Evolutionary conservation across 164 flowering plant genomes (phyloP), one percentile per base, ranked within the genome.

Genomic region (Vitis labrusca): DNA sequence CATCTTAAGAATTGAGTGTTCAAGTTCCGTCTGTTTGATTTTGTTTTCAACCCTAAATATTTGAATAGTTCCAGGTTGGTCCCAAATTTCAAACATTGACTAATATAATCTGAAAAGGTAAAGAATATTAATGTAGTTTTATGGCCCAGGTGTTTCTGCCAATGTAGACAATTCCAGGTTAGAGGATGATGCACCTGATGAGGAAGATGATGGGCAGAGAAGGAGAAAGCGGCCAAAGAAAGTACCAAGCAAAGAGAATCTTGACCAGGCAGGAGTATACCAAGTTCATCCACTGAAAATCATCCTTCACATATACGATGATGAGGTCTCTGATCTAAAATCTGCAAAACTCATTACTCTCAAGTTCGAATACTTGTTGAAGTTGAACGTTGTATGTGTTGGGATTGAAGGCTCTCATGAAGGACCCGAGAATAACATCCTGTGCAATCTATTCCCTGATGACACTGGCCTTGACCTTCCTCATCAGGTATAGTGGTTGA

Each of bases 201-300:
- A 93, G 58, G 99, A 96, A 61, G 98, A 96, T 75, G 98, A 96
- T 84, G 95, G 93, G 16, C 98, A 95, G 74, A 93, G 96, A 77
- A 82, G 98, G 75, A 90, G 99, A 79, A 95, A 95, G 71, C 80
- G 98, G 50, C 86, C 97, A 44, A 95, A 85, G 82, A 93, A 84
- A 82, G 83, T 77, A 60, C 84, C 82, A 29, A 66, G 71, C 71
- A 93, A 87, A 79, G 96, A 92, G 48, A 76, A 49, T 78, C 67
- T 78, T 81, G 94, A 89, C 57, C 88, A 81, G 59, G 70, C 83
- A 30, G 87, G 94, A 81, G 49, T 86, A 11, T 87, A 83, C 82
- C 93, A 88, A 78, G 76, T 80, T 54, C 98, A 93, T 78, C 99
- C 99, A 7, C 91, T 96, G 53, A 86, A 85, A 80, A 60, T 92